Evolutionary conservation across 2,329 filamentous ascomycete genomes (phyloP), one percentile per base, ranked within the genome.

Genomic region (Trichoderma brevicompactum): DNA sequence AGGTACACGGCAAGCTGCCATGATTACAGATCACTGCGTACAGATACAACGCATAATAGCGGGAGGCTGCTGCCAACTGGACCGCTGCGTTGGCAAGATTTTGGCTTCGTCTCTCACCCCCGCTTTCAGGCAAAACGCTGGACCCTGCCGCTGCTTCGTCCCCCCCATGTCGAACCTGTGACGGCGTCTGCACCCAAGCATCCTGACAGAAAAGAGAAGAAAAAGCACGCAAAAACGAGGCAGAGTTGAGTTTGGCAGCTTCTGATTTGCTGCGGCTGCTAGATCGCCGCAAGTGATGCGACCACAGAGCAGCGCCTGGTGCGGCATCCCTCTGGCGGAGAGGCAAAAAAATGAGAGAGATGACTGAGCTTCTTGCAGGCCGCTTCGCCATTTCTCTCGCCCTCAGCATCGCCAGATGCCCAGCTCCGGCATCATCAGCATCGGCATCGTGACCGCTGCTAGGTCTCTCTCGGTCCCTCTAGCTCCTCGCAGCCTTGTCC

Each of bases 401-500:
- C 8, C 23, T 34, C 61, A 64, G 34, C 61, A 55, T 48, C 15
- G 23, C 19, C 61, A 49, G 17, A 28, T 28, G 23, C 23, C 23
- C 23, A 28, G 23, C 23, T 28, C 23, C 23, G 23, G 23, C 23
- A 28, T 28, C 23, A 28, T 28, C 23, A 28, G 23, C 23, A 28
- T 44, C 41, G 7, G 48, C 61, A 48, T 58, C 62, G 53, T 58
- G 48, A 44, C 64, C 46, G 34, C 48, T 49, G 49, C 55, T 63
- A 46, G 49, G 32, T n/a, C 9, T 38, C 28, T 10, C 36, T 38
- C 3, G 10, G 36, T 10, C 36, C 53, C 48, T 53, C 40, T 59
- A 60, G 46, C 55, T 60, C 38, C 54, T 61, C 50, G 56, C 56
- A 58, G 62, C 62, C 53, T 65, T 38, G 62, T 65, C 62, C 53